Base-by-base conservation (phyloP, 2,329 filamentous ascomycete species). In the Cytospora paraplurivora region DNA sequence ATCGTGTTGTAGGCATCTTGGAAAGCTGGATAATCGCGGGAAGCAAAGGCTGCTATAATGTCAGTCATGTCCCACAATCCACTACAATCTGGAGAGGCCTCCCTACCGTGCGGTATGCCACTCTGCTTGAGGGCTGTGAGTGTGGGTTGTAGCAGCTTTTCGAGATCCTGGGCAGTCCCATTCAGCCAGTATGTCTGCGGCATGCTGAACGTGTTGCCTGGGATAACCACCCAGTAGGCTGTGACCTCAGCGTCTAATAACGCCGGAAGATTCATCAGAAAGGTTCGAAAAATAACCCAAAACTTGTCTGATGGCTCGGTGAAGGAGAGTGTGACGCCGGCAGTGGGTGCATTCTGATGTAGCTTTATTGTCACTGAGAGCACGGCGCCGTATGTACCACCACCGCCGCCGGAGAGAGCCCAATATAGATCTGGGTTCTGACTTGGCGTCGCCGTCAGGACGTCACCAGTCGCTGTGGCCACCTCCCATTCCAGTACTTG, bases 371-470 rank as follows among this genome's bases (percentile, higher is more conserved):
- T 83, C 70, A 83, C 73, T 3, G 79, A 81, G 27, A 76, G 70
- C 6, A 83, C 78, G 2, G 84, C 72, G 1, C 76, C 82, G 64
- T 79, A 84, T 5, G 76, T 82, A 4, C 79, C 79, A 11, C 76
- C 78, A 2, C 82, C 81, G 5, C 81, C 80, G 8, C 80, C 80
- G 52, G 73, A 72, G 4, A 83, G 70, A 10, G 82, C 82, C 81
- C 81, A 85, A 70, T 81, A 84, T 2, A 85, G 72, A 58, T 84
- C 82, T 0, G 72, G 58, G 56, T 83, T 78, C 33, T 78, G 63
- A 1, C 72, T 69, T 3, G 70, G 74, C 10, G 72, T 76, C 0
- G 80, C 81, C 2, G 69, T 75, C 0, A 82, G 64, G 13, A 76
- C 64, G 8, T 72, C 52, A 0, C 81, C 81, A 27, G 68, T 67